Evolutionary conservation across 495 filamentous ascomycete species (phyloP).

Genomic region (Monascus purpureus): DNA sequence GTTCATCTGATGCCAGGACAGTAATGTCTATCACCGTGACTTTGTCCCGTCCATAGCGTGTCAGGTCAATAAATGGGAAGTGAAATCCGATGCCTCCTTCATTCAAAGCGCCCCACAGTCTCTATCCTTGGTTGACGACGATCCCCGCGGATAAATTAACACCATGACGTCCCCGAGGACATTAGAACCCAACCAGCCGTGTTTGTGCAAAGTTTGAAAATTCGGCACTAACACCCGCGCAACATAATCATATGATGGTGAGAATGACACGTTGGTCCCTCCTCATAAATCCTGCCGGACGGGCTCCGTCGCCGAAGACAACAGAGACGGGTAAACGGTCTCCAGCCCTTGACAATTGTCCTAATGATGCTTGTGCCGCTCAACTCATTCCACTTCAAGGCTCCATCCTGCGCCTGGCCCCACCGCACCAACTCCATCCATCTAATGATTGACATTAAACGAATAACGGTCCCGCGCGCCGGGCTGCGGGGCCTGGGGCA

Average conservation of each 20-base stretch:
- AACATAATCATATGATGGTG: constrained; percentile 65
- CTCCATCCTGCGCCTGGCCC: no score
- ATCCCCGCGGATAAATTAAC: constrained; percentile 36
- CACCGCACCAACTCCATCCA: no score
- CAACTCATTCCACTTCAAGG: no score
- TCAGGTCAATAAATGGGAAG: constrained; percentile 33
- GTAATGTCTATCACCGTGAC: constrained; percentile 46
- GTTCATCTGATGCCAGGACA: constrained; percentile 35
- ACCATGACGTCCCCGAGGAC: constrained; percentile 45
- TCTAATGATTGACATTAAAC: no score
- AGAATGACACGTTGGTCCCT: constrained; percentile 63
- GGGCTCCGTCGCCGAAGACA: constrained; percentile 39
- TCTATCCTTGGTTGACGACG: no score
- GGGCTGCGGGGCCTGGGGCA: no score
- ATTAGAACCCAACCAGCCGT: constrained; percentile 57
- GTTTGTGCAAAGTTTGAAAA: constrained; percentile 41
- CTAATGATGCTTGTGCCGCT: no score
- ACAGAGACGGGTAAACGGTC: constrained; percentile 63
- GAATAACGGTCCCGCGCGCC: no score
- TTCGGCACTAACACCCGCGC: constrained; percentile 60
- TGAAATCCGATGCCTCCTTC: constrained; percentile 3
- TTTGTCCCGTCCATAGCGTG: constrained; percentile 23
- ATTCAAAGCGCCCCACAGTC: neutral
- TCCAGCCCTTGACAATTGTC: no score
- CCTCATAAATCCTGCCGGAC: constrained; percentile 51